Base-by-base conservation (phyloP, 164 flowering plant species). In the Annona cherimola region DNA sequence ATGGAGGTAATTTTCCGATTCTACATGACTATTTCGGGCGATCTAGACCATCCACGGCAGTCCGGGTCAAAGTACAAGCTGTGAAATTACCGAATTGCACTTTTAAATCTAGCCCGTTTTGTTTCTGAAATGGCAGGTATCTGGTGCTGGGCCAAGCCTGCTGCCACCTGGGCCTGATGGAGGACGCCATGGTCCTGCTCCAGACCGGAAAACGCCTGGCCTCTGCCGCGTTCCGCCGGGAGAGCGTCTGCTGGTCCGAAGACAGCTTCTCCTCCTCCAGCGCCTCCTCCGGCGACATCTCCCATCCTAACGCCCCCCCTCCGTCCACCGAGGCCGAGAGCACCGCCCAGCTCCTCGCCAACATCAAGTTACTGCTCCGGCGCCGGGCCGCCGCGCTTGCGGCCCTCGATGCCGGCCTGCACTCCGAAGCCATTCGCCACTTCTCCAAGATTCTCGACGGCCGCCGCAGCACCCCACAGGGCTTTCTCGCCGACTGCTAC, bases 141-240 rank as follows among this genome's bases (percentile, higher is more conserved):
- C 71, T 87, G 80, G 89, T 93, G 5, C 72, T 95, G 4, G 99
- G 99, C 0, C 91, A 95, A 86, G 99, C 98, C 2, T 93, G 97
- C 72, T 86, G 87, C 76, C 97, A 92, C 62, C 77, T 96, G 12
- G 99, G 99, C 41, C 74, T 93, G 70, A 86, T 96, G 94, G 98
- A 96, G 78, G 98, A 96, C 74, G 97, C 99, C 1, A 83, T 96
- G 94, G 90, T 84, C 5, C 89, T 96, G 2, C 94, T 96, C 61
- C 99, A 96, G 71, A 90, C 95, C 65, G 95, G 95, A 2, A 93
- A 92, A 73, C 95, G 99, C 65, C 86, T 92, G 9, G 86, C 92
- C 19, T 70, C 89, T 6, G 98, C 92, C 0, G 94, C 91, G 12
- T 84, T 85, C 66, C 92, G 98, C 54, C 89, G 95, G 7, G 84